Conservation (phyloP, 352 stramenopile species). For the Pythium folliculosum region DNA sequence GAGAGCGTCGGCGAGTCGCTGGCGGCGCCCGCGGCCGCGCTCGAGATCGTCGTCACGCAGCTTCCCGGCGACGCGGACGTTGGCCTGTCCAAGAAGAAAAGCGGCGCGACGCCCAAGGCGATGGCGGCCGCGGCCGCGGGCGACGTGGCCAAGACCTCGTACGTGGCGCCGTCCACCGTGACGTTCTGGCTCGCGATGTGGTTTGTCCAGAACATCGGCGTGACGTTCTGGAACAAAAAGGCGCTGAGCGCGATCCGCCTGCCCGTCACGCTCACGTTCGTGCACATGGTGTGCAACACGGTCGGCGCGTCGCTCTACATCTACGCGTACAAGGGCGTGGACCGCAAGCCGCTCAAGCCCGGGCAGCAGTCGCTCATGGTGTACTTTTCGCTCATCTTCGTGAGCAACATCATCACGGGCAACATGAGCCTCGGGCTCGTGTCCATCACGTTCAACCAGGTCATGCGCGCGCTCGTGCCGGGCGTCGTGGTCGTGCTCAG, state of each 20-base stretch:
- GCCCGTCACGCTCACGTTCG: conserved; percentile 85
- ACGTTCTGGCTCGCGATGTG: conserved; percentile 85
- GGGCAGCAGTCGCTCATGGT: conserved; percentile 77
- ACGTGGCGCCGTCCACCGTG: conserved; percentile 63
- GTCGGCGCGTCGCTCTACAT: conserved; percentile 84
- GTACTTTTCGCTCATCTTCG: conserved; percentile 93
- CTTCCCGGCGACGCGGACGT: not conserved
- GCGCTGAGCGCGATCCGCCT: conserved; percentile 71
- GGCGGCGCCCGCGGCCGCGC: not conserved
- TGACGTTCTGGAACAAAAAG: conserved; percentile 96
- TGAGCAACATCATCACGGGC: conserved; percentile 95
- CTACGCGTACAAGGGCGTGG: conserved; percentile 62
- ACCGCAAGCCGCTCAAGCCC: conserved; percentile 64
- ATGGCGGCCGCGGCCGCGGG: not conserved
- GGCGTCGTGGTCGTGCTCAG: conserved; percentile 79
- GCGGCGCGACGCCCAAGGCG: not conserved
- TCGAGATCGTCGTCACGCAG: conserved; percentile 20
- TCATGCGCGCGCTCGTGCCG: conserved; percentile 88
- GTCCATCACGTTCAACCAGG: conserved; percentile 96
- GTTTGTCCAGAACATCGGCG: conserved; percentile 92
- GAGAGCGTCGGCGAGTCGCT: conserved; percentile 6
- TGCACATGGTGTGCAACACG: conserved; percentile 95
- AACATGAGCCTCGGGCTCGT: conserved; percentile 92
- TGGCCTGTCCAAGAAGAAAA: not conserved
- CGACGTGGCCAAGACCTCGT: conserved; percentile 57